Evolutionary conservation across 306 rosid species (phyloP).

Genomic region (Gastrolobium villosum): DNA sequence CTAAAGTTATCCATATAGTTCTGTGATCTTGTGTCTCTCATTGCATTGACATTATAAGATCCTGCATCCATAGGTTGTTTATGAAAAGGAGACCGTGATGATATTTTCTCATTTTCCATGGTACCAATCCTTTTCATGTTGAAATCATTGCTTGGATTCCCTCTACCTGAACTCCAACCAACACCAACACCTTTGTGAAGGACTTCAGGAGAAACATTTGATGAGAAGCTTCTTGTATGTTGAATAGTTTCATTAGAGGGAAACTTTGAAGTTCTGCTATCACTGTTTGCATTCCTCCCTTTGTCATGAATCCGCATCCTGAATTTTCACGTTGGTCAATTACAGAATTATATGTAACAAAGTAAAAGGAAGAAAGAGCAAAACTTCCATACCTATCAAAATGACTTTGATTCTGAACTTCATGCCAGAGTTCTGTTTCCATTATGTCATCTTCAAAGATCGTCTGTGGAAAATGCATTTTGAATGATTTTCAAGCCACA

Average conservation of each 20-base stretch:
- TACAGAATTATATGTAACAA: background rate
- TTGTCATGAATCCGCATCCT: slow-evolving; percentile 31
- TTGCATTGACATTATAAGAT: background rate
- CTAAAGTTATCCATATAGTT: background rate
- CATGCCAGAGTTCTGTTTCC: slow-evolving; percentile 62
- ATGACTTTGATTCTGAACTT: slow-evolving; percentile 3
- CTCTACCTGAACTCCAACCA: slow-evolving; percentile 60
- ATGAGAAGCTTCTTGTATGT: slow-evolving; percentile 13
- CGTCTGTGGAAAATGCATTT: slow-evolving; percentile 45
- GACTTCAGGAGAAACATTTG: slow-evolving; percentile 18
- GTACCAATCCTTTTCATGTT: background rate
- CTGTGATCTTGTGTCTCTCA: background rate
- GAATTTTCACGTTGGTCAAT: background rate
- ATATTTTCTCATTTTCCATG: background rate
- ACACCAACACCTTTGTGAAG: slow-evolving; percentile 37
- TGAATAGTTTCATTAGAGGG: background rate
- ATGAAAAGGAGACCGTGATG: background rate
- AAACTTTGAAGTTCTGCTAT: background rate
- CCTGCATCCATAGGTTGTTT: slow-evolving; percentile 4
- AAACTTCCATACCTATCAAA: slow-evolving; percentile 39
- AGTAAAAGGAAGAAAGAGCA: background rate
- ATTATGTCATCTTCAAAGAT: slow-evolving; percentile 47
- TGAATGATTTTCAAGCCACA: background rate
- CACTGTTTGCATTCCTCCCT: slow-evolving; percentile 23
- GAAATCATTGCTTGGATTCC: background rate